Conservation (phyloP, 2,329 filamentous ascomycete species). For the Beauveria brongniartii region DNA sequence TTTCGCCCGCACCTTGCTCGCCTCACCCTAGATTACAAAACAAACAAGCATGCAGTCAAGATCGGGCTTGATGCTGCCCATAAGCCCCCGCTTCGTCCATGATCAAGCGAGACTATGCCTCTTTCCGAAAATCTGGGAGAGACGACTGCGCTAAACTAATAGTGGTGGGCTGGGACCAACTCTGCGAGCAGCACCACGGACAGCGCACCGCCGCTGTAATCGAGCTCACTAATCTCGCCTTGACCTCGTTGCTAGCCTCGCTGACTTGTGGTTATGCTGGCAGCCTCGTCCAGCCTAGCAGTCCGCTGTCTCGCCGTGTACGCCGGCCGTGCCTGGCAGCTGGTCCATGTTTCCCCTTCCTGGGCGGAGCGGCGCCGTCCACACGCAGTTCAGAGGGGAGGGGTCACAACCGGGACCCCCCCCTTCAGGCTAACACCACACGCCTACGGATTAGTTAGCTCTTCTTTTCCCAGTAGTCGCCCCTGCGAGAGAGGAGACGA, state of each 20-base stretch:
- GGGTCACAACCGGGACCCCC: neutral
- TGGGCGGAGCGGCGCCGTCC: neutral
- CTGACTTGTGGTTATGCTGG: neutral
- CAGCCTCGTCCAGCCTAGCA: slow-evolving; percentile 3
- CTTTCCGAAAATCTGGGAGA: neutral
- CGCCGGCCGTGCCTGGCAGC: neutral
- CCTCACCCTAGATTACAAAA: neutral
- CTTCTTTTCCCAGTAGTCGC: slow-evolving; percentile 5
- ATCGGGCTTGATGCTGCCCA: neutral
- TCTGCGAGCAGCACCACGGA: neutral
- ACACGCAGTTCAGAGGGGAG: neutral
- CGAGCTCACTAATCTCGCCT: neutral
- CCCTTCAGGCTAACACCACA: neutral
- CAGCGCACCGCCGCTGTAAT: neutral
- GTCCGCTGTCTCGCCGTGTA: neutral
- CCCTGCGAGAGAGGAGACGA: slow-evolving; percentile 6
- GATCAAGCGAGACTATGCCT: neutral
- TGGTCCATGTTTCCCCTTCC: neutral
- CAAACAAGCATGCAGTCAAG: neutral
- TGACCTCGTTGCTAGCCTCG: neutral
- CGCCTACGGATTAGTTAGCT: neutral
- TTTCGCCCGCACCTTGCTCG: neutral
- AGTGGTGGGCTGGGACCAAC: neutral
- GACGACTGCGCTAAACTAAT: neutral
- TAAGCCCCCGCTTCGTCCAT: neutral